A percentile compares a stretch with the other conserved stretches of the same genome.
These are phyloP conservation scores for Trichophyton benhamiae DNA, from an alignment of 2,329 filamentous ascomycete species.

Conservation along the genomic window DNA sequence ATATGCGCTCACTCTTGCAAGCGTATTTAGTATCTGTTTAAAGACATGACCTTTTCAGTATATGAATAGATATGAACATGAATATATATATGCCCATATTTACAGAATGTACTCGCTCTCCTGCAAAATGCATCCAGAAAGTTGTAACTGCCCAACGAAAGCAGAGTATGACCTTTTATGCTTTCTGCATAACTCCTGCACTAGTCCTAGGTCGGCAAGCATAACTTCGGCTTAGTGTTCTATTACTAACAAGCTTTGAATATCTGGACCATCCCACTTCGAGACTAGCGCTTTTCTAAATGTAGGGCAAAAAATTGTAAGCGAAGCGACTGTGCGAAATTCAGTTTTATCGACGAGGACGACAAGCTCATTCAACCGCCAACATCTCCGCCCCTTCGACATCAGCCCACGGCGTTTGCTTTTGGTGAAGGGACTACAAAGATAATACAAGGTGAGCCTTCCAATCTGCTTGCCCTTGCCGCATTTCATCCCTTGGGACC, in stretches of 20 bases:
- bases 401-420: slow-evolving; percentile 27
- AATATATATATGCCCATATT: background rate
- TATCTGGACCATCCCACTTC: slow-evolving; percentile 13
- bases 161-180: background rate
- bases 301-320: slow-evolving; percentile 31
- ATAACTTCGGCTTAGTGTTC: background rate
- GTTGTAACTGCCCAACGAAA: background rate
- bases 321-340: slow-evolving; percentile 36
- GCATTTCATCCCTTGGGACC: background rate
- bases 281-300: slow-evolving; percentile 21
- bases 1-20: no score
- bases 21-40: no score
- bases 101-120: background rate
- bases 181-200: background rate
- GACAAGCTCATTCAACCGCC: slow-evolving; percentile 29
- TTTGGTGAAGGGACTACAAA: slow-evolving; percentile 33
- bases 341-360: slow-evolving; percentile 25
- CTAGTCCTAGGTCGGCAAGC: background rate
- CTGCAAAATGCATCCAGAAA: no score
- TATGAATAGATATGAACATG: background rate
- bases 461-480: slow-evolving; percentile 10
- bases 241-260: background rate
- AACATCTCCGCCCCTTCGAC: slow-evolving; percentile 26
- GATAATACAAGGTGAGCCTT: slow-evolving; percentile 32
- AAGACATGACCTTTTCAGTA: background rate